phyloP scores from a whole-genome alignment of 176 grass and related monocot genomes.

The maize (Zea mays) region DNA sequence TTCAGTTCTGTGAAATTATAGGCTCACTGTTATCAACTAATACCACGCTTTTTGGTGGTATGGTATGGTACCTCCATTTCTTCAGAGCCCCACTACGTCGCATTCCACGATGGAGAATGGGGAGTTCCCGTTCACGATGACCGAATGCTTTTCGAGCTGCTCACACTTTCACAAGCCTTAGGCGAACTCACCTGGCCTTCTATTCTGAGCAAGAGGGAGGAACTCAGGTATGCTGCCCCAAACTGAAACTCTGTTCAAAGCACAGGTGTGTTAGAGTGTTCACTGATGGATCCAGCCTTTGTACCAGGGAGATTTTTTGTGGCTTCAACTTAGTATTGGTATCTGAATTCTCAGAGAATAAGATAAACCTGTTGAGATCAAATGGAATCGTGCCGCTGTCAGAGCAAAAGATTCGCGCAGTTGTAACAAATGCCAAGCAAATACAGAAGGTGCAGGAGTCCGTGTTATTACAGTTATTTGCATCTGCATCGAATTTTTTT shows the following conservation, averaged over 20 bases:
- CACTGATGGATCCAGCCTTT: not conserved
- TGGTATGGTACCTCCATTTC: slow-evolving; percentile 7
- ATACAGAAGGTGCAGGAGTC: slow-evolving; percentile 38
- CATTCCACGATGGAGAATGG: slow-evolving; percentile 69
- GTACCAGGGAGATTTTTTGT: slow-evolving; percentile 44
- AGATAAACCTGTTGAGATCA: slow-evolving; percentile 39
- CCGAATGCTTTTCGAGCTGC: slow-evolving; percentile 53
- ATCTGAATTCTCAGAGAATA: slow-evolving; percentile 50
- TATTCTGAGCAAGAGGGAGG: slow-evolving; percentile 55
- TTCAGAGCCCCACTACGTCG: slow-evolving; percentile 45
- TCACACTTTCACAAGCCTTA: slow-evolving; percentile 53
- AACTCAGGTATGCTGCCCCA: slow-evolving; percentile 43
- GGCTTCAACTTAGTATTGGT: slow-evolving; percentile 40
- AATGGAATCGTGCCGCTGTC: slow-evolving; percentile 43
- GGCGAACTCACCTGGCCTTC: slow-evolving; percentile 54
- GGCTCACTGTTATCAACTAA: not conserved
- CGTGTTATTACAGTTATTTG: not conserved
- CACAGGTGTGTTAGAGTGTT: not conserved
- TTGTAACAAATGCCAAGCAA: slow-evolving; percentile 50
- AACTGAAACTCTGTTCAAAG: not conserved
- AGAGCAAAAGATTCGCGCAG: slow-evolving; percentile 57
- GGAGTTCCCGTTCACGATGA: slow-evolving; percentile 52
- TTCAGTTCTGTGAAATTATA: not conserved
- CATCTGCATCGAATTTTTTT: not conserved
- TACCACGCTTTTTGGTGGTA: not conserved